These are phyloP conservation scores for Bipolaris cookei DNA, from an alignment of 2,329 filamentous ascomycete species.

Conservation along the genomic window DNA sequence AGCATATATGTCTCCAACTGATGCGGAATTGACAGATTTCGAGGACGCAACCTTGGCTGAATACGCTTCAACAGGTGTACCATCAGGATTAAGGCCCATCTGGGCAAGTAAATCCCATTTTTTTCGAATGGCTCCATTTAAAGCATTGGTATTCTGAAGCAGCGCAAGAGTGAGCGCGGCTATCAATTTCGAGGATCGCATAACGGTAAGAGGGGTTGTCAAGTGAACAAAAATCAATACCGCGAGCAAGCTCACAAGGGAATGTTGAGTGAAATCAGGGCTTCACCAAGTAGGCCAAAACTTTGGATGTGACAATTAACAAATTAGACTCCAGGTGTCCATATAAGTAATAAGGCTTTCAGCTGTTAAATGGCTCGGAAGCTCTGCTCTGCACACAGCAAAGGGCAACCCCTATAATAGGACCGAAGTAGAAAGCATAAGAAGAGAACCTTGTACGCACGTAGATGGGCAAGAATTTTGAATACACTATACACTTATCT, in stretches of 20 bases:
- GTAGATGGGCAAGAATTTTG: too few relatives aligned
- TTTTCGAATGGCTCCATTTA: slow-evolving; percentile 11
- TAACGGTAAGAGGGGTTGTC: slow-evolving; percentile 16
- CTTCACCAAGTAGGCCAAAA: neutral
- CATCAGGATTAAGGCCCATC: slow-evolving; percentile 2
- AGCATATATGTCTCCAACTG: neutral
- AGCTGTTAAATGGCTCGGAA: too few relatives aligned
- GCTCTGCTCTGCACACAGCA: too few relatives aligned
- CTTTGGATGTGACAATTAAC: neutral
- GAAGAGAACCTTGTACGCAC: too few relatives aligned
- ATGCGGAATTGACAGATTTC: slow-evolving; percentile 1
- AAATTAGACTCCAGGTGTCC: neutral
- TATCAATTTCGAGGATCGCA: slow-evolving; percentile 32
- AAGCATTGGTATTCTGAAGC: slow-evolving; percentile 29
- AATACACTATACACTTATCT: too few relatives aligned
- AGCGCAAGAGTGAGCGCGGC: slow-evolving; percentile 36
- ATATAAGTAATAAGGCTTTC: too few relatives aligned
- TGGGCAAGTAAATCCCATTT: slow-evolving; percentile 1
- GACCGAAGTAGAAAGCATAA: too few relatives aligned
- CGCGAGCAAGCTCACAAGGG: neutral
- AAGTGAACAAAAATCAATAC: neutral
- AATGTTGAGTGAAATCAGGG: neutral
- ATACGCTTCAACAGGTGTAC: neutral
- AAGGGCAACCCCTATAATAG: too few relatives aligned
- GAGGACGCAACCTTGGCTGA: neutral